Conservation (phyloP, 345 rosid species). For the Leavenworthia alabamica region DNA sequence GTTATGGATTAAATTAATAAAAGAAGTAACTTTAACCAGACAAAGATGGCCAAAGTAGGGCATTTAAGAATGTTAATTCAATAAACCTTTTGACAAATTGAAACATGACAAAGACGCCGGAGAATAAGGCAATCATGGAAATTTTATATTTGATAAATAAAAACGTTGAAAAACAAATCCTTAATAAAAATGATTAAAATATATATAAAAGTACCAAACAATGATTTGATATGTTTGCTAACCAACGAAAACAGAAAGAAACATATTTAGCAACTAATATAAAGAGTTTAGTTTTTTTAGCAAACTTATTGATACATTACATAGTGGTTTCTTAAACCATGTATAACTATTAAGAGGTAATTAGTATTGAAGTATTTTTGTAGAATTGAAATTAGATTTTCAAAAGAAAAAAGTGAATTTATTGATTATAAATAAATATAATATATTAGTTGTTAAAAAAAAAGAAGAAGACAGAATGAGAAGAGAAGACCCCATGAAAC, state of each 20-base stretch:
- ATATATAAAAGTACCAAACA: slow-evolving; percentile 16
- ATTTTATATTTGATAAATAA: neutral
- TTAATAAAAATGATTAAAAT: too few species aligned
- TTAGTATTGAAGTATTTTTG: slow-evolving; percentile 28
- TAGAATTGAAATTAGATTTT: slow-evolving; percentile 24
- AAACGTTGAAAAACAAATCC: slow-evolving; percentile 1
- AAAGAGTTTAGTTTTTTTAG: too few species aligned
- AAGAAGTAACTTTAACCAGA: too few species aligned
- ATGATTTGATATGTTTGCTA: slow-evolving; percentile 5
- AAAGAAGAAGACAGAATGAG: slow-evolving; percentile 39
- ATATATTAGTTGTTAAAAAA: slow-evolving; percentile 17
- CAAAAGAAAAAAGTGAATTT: slow-evolving; percentile 8
- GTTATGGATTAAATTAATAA: too few species aligned
- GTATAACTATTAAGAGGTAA: neutral
- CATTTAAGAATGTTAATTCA: too few species aligned
- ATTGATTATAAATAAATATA: too few species aligned
- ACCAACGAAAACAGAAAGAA: neutral
- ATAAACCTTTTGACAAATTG: too few species aligned
- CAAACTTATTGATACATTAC: too few species aligned
- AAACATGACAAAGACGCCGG: too few species aligned
- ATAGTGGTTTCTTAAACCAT: neutral
- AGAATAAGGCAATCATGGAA: slow-evolving; percentile 48
- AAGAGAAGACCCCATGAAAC: slow-evolving; percentile 55
- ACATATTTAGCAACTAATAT: too few species aligned
- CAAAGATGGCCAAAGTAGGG: too few species aligned